A percentile compares a stretch with the other conserved stretches of the same genome.
Evolutionary conservation across 768 basidiomycete species (phyloP).

Genomic region (Tricholoma flavovirens): DNA sequence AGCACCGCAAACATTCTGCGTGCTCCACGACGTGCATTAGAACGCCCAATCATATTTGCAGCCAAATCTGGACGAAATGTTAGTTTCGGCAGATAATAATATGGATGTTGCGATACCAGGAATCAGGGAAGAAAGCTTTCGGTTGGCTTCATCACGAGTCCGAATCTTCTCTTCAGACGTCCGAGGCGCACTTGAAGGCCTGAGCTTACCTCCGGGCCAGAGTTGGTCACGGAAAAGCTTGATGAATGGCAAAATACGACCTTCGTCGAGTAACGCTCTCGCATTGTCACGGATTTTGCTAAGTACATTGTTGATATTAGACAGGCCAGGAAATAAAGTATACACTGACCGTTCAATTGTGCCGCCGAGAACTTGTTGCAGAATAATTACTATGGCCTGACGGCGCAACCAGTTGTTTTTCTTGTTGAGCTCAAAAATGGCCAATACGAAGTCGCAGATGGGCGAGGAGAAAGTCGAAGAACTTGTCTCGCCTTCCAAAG

Average conservation of each 20-base stretch:
- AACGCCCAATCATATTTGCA: slow-evolving; percentile 97
- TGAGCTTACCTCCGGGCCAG: slow-evolving; percentile 84
- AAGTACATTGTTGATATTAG: slow-evolving; percentile 6
- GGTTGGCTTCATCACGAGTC: slow-evolving; percentile 83
- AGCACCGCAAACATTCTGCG: slow-evolving; percentile 88
- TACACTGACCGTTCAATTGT: slow-evolving; percentile 84
- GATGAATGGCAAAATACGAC: slow-evolving; percentile 64
- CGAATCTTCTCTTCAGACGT: slow-evolving; percentile 74
- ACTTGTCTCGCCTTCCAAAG: slow-evolving; percentile 83
- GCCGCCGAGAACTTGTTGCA: slow-evolving; percentile 92
- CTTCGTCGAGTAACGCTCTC: slow-evolving; percentile 57
- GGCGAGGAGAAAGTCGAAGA: slow-evolving; percentile 87
- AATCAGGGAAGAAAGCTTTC: slow-evolving; percentile 84
- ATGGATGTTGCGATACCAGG: slow-evolving; percentile 54
- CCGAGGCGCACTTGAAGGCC: slow-evolving; percentile 54
- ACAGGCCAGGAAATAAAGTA: background rate
- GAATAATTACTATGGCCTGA: slow-evolving; percentile 93
- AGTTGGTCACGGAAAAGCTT: slow-evolving; percentile 63
- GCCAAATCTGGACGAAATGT: slow-evolving; percentile 61
- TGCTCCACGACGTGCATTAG: slow-evolving; percentile 90
- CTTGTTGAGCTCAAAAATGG: slow-evolving; percentile 92
- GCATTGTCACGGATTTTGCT: slow-evolving; percentile 87
- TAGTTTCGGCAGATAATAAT: background rate
- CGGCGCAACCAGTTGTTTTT: slow-evolving; percentile 94
- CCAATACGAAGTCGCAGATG: slow-evolving; percentile 89